phyloP scores from a whole-genome alignment of 345 rosid species.

The Populus simonii region DNA sequence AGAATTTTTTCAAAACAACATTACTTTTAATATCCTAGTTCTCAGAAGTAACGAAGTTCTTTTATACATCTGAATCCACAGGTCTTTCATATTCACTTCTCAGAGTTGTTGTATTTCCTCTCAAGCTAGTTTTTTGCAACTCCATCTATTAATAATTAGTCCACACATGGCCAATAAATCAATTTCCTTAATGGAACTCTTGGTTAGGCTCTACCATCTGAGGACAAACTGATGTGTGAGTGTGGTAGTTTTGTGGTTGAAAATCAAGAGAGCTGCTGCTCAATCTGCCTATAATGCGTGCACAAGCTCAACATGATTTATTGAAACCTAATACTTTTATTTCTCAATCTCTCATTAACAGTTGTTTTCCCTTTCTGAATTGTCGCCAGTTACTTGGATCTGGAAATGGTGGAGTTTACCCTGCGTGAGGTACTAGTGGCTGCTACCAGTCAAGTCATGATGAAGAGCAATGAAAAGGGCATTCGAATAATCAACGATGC shows the following conservation, averaged over 20 bases:
- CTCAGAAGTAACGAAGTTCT: no score
- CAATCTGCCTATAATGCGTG: background rate
- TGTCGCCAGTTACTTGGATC: slow-evolving; percentile 61
- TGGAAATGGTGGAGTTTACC: slow-evolving; percentile 74
- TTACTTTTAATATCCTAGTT: no score
- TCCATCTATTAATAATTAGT: background rate
- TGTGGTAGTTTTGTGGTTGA: background rate
- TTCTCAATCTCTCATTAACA: background rate
- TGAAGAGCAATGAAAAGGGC: slow-evolving; percentile 59
- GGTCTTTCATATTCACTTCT: no score
- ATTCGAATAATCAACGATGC: slow-evolving; percentile 52
- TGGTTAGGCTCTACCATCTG: background rate
- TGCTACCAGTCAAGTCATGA: slow-evolving; percentile 68
- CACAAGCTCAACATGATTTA: background rate
- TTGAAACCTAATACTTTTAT: no score
- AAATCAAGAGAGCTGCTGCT: background rate
- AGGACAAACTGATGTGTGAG: background rate
- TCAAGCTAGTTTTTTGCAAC: no score
- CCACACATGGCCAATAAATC: background rate
- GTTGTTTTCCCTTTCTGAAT: slow-evolving; percentile 9
- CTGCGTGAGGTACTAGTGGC: slow-evolving; percentile 53
- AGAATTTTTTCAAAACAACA: no score
- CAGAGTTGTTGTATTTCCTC: no score
- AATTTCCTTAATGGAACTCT: background rate
- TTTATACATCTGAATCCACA: no score